Conservation (phyloP, 176 grass and related monocot genomes). For the Elymus sibiricus region DNA sequence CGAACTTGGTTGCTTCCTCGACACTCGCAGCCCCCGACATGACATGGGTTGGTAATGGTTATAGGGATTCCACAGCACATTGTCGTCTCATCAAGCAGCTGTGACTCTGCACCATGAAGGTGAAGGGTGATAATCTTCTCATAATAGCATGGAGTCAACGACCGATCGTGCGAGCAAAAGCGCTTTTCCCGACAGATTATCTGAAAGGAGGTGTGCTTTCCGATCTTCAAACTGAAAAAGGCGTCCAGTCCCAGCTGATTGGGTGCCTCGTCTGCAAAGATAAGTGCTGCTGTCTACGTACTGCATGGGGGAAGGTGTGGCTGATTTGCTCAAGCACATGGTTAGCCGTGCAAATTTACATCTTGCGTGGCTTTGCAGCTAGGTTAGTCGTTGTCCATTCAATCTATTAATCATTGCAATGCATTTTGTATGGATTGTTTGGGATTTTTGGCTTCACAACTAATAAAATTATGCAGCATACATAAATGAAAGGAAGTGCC, state of each 20-base stretch:
- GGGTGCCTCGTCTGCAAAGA: neutral
- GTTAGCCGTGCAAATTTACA: neutral
- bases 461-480: neutral
- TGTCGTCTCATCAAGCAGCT: neutral
- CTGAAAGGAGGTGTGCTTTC: slow-evolving; percentile 28
- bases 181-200: slow-evolving; percentile 19
- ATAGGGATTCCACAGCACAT: neutral
- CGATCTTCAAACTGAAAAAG: slow-evolving; percentile 20
- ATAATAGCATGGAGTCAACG: slow-evolving; percentile 20
- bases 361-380: neutral
- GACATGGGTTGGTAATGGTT: slow-evolving; percentile 14
- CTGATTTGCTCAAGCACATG: slow-evolving; percentile 3
- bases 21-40: neutral
- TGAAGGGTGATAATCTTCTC: neutral
- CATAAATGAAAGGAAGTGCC: neutral
- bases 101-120: neutral
- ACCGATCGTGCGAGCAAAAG: neutral
- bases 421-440: neutral
- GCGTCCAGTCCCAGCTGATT: neutral
- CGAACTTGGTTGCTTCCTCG: slow-evolving; percentile 13
- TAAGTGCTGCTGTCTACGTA: neutral
- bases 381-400: neutral
- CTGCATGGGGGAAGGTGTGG: slow-evolving; percentile 3
- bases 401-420: neutral
- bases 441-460: neutral